phyloP scores from a whole-genome alignment of 202 grass and related monocot genomes.

The Musa balbisiana region DNA sequence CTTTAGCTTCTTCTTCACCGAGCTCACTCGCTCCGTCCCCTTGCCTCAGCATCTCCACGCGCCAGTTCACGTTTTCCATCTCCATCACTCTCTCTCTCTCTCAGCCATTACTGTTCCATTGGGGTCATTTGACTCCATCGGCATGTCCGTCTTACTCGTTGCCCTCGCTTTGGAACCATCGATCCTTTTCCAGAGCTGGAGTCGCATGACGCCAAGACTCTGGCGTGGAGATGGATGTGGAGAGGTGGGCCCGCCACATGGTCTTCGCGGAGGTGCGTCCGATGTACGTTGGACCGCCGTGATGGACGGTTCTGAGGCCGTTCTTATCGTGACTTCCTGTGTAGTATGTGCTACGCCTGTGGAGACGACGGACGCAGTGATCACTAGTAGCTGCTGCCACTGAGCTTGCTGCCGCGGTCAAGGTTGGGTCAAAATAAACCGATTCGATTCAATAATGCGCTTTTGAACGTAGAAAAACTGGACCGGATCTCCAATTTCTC shows the following conservation, averaged over 20 bases:
- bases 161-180: background rate
- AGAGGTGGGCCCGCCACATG: no score
- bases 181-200: background rate
- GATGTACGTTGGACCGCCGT: background rate
- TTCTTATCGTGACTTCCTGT: background rate
- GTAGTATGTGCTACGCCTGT: no score
- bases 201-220: no score
- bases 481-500: no score
- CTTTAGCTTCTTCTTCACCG: background rate
- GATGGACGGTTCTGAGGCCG: background rate
- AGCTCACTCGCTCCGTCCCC: background rate
- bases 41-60: background rate
- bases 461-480: no score
- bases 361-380: no score
- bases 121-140: background rate
- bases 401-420: no score
- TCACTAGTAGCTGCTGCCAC: no score
- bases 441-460: no score
- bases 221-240: no score
- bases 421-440: no score
- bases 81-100: background rate
- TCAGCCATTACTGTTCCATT: background rate
- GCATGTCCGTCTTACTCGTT: background rate
- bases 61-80: no score
- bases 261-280: background rate